A percentile compares a stretch with the other conserved stretches of the same genome.
phyloP scores from a whole-genome alignment of 2,329 filamentous ascomycete genomes.

The Thermomyces lanuginosus region DNA sequence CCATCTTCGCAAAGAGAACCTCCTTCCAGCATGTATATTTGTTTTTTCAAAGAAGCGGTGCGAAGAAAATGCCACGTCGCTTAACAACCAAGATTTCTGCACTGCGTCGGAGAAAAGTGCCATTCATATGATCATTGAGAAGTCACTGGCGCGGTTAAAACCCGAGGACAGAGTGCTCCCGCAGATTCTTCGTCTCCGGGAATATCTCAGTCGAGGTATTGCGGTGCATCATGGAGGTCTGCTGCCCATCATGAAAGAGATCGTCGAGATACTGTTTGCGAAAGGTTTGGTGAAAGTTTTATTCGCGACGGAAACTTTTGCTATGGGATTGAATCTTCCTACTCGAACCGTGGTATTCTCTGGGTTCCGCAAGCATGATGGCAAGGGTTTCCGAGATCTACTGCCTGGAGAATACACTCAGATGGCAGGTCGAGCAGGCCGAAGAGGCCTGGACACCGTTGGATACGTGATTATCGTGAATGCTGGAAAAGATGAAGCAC shows the following conservation, averaged over 20 bases:
- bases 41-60: slow-evolving; percentile 97
- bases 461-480: slow-evolving; percentile 88
- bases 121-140: slow-evolving; percentile 95
- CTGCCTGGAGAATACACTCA: slow-evolving; percentile 94
- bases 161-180: slow-evolving; percentile 80
- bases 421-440: slow-evolving; percentile 89
- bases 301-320: slow-evolving; percentile 96
- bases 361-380: slow-evolving; percentile 90
- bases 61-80: slow-evolving; percentile 88
- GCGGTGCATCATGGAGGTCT: slow-evolving; percentile 93
- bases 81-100: slow-evolving; percentile 90
- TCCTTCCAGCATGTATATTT: slow-evolving; percentile 90
- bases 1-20: slow-evolving; percentile 67
- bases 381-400: slow-evolving; percentile 76
- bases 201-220: slow-evolving; percentile 72
- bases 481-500: slow-evolving; percentile 68
- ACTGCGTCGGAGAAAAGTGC: slow-evolving; percentile 88
- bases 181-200: slow-evolving; percentile 75
- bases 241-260: slow-evolving; percentile 89
- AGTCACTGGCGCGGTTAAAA: slow-evolving; percentile 78
- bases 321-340: slow-evolving; percentile 91
- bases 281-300: slow-evolving; percentile 90
- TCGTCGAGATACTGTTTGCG: slow-evolving; percentile 92
- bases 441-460: slow-evolving; percentile 79
- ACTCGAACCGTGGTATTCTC: slow-evolving; percentile 96